Evolutionary conservation across 2,329 filamentous ascomycete genomes (phyloP).

Genomic region (Aspergillus aculeatus): DNA sequence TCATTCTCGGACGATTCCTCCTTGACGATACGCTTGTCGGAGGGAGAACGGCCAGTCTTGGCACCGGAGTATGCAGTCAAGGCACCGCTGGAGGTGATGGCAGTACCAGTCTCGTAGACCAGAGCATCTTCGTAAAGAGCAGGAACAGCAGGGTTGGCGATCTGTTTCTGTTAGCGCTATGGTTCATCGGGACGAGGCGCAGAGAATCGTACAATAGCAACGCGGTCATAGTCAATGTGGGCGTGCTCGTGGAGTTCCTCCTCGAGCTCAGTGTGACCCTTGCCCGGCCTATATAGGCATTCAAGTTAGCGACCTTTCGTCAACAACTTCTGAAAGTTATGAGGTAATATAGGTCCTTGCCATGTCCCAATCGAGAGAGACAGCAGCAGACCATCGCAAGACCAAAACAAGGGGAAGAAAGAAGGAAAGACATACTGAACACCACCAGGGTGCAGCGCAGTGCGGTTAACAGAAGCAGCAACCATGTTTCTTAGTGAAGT

Average conservation of each 20-base stretch:
- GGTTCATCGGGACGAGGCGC: background rate
- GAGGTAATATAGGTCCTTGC: background rate
- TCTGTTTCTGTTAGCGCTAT: constrained; percentile 40
- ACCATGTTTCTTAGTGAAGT: constrained; percentile 54
- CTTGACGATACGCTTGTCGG: constrained; percentile 96
- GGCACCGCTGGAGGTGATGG: constrained; percentile 93
- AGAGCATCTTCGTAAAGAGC: constrained; percentile 98
- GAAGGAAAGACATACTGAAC: constrained; percentile 67
- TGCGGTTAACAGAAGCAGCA: constrained; percentile 75
- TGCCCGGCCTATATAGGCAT: constrained; percentile 62
- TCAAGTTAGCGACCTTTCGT: constrained; percentile 13
- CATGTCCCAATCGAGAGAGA: background rate
- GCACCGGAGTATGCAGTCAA: constrained; percentile 96
- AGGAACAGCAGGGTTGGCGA: constrained; percentile 90
- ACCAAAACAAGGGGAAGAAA: constrained; percentile 8
- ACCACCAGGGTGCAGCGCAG: constrained; percentile 84
- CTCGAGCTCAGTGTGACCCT: constrained; percentile 93
- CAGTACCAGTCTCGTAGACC: constrained; percentile 94
- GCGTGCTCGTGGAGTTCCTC: constrained; percentile 96
- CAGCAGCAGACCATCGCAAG: constrained; percentile 14
- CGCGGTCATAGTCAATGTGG: constrained; percentile 98
- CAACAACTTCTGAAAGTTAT: background rate
- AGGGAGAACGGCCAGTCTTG: constrained; percentile 95
- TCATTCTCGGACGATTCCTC: constrained; percentile 85
- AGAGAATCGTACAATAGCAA: constrained; percentile 76